phyloP scores from a whole-genome alignment of 2,329 filamentous ascomycete genomes.

The Microthyrium microscopicum region DNA sequence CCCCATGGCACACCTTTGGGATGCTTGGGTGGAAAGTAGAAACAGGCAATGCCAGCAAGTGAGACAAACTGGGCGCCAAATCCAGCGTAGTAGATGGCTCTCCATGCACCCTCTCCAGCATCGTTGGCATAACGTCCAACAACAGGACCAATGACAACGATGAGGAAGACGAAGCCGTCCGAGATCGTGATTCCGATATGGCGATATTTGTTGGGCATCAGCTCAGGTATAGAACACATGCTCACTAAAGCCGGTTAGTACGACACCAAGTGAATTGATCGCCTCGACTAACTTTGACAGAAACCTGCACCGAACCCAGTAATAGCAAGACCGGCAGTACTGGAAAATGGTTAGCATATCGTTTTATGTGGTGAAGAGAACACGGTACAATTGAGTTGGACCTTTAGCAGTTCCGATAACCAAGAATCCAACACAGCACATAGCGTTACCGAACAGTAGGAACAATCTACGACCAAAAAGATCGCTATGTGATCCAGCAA shows the following conservation, averaged over 20 bases:
- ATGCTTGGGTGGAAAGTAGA: constrained; percentile 8
- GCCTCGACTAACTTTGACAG: no score
- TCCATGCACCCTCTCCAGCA: background rate
- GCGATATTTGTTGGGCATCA: constrained; percentile 13
- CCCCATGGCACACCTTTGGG: constrained; percentile 6
- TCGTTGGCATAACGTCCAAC: constrained; percentile 8
- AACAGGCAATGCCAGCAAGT: constrained; percentile 5
- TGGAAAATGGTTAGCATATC: no score
- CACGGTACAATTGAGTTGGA: constrained; percentile 5
- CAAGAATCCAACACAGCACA: constrained; percentile 8
- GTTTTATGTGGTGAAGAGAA: no score
- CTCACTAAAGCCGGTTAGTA: constrained; percentile 4
- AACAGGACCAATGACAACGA: constrained; percentile 7
- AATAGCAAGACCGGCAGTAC: constrained; percentile 1
- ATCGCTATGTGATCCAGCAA: constrained; percentile 8
- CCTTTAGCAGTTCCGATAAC: constrained; percentile 8
- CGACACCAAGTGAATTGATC: constrained; percentile 6
- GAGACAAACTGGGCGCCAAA: constrained; percentile 1
- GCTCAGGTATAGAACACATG: constrained; percentile 12
- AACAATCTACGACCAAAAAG: constrained; percentile 10
- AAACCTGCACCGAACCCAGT: background rate
- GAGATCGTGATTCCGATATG: constrained; percentile 13
- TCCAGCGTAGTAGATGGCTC: background rate
- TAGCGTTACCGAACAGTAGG: constrained; percentile 8
- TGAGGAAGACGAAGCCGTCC: constrained; percentile 8